phyloP scores from a whole-genome alignment of 2,329 filamentous ascomycete species.

The Colletotrichum liaoningense region DNA sequence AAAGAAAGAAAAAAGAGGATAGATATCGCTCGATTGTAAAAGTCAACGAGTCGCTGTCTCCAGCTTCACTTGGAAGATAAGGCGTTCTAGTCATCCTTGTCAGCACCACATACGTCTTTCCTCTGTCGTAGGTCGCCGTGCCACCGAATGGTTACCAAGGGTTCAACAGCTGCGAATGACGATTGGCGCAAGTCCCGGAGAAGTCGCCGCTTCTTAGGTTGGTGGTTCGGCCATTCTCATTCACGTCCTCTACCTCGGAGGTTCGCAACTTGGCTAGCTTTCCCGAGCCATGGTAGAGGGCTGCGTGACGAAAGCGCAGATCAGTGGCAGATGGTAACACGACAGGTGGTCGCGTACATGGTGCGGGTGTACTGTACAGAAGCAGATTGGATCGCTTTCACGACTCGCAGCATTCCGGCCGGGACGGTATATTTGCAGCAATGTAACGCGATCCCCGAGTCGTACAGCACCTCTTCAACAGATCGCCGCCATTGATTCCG shows the following conservation, averaged over 20 bases:
- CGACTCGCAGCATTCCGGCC: slow-evolving; percentile 15
- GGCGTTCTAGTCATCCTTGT: neutral
- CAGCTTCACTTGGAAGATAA: neutral
- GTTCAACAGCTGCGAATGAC: neutral
- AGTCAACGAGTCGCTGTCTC: neutral
- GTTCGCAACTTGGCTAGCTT: neutral
- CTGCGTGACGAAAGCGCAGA: slow-evolving; percentile 15
- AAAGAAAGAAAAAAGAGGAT: too few relatives aligned
- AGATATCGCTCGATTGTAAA: neutral
- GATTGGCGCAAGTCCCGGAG: neutral
- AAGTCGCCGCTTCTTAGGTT: neutral
- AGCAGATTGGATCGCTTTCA: slow-evolving; percentile 7
- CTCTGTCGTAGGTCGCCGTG: neutral
- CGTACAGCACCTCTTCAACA: neutral
- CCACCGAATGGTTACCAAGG: neutral
- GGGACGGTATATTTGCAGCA: slow-evolving; percentile 9
- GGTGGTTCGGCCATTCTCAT: neutral
- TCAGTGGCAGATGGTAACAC: slow-evolving; percentile 15
- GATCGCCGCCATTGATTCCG: neutral
- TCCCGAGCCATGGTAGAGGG: neutral
- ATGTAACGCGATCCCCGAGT: slow-evolving; percentile 32
- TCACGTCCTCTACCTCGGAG: neutral
- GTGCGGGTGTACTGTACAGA: neutral
- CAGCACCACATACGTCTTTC: neutral
- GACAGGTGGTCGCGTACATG: neutral